phyloP scores from a whole-genome alignment of 2,329 filamentous ascomycete species.

The Aspergillus sp. region DNA sequence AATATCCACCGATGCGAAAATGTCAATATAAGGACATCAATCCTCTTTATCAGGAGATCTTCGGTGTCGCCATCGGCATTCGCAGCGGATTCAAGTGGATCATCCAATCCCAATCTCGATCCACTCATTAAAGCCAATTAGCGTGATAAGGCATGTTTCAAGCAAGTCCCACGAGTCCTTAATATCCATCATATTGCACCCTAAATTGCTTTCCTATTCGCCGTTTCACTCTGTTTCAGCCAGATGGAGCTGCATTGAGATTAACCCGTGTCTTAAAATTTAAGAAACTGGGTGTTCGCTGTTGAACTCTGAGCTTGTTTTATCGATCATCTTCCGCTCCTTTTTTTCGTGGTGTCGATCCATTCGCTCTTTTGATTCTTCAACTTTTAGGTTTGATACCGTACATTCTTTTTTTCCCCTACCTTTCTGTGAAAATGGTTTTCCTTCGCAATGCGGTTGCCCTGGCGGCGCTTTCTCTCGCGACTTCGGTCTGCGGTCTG shows the following conservation, averaged over 20 bases:
- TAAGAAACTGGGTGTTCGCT: neutral
- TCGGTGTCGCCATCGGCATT: neutral
- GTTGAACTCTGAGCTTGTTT: neutral
- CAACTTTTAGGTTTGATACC: neutral
- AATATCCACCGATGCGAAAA: neutral
- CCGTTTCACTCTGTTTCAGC: neutral
- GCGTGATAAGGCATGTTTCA: neutral
- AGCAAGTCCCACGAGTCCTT: neutral
- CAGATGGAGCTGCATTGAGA: neutral
- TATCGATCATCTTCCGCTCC: neutral
- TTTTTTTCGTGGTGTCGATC: neutral
- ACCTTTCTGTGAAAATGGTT: neutral
- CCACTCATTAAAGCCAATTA: neutral
- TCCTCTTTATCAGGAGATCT: neutral
- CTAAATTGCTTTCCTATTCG: neutral
- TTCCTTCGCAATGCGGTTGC: neutral
- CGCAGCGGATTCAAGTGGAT: neutral
- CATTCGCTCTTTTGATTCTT: neutral
- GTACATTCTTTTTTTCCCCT: neutral
- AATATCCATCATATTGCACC: neutral
- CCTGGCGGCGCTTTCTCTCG: conserved; percentile 1
- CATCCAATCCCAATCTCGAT: neutral
- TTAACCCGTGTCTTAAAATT: neutral
- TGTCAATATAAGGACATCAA: neutral
- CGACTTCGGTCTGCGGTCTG: neutral